Base-by-base conservation (phyloP, 208 protist genomes). In the Trypanosoma grayi region DNA sequence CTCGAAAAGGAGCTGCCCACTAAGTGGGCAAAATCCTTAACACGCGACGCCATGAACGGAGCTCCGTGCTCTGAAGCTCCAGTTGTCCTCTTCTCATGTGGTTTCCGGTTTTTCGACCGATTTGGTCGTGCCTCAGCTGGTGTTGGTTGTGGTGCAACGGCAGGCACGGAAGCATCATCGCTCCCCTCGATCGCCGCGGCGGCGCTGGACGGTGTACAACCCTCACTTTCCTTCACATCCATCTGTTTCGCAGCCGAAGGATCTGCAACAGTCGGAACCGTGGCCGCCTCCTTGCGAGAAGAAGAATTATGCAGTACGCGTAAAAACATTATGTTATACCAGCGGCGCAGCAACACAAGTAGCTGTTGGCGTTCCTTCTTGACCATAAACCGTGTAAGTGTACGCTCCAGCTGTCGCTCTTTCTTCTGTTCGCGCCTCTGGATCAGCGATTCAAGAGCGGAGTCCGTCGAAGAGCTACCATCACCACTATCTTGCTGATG, bases 271-370 rank as follows among this genome's bases (percentile, higher is more conserved):
- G n/a, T n/a, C 39, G 2, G 39, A 22, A 14, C 10, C 11, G n/a
- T 1, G 34, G 33, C 11, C 48, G 2, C 14, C 25, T 18, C 11
- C 44, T 37, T 36, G 10, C 22, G 28, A 33, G 39, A 33, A 28
- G 10, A 25, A 2, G 30, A 61, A 27, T 24, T 39, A 22, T 61
- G 28, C 18, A 58, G 45, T 33, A 44, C 51, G 1, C 57, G 66
- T 33, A 73, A 27, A 73, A 89, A 85, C 82, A 89, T 85, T 2
- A 45, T 24, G 37, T 54, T 68, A 53, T 81, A 89, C 82, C 82
- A 89, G 14, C 56, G 66, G n/a, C 75, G 82, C 3, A 89, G 24
- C 31, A 69, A 89, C 9, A 13, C 14, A 43, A 68, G 54, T 31
- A 85, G 40, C 30, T 70, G 33, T 20, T 48, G 39, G 27, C 24